Conservation (phyloP, 768 basidiomycete species). For the Boletus subcaerulescens region DNA sequence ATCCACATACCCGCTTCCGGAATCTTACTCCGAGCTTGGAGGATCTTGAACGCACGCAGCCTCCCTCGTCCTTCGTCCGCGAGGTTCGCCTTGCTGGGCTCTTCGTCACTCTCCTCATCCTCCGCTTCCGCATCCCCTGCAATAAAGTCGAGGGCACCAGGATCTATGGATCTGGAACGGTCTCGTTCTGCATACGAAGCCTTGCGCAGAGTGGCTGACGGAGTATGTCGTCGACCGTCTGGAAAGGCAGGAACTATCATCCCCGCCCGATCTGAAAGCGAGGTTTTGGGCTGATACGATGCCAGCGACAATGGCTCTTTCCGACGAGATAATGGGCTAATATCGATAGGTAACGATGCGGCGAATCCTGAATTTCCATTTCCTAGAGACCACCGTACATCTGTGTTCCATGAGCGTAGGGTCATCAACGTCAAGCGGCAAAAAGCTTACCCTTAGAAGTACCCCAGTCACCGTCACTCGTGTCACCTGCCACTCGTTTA, state of each 20-base stretch:
- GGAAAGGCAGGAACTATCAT: constrained; percentile 30
- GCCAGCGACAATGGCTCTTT: constrained; percentile 47
- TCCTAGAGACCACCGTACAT: constrained; percentile 27
- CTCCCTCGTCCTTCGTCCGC: constrained; percentile 44
- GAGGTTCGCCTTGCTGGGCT: constrained; percentile 17
- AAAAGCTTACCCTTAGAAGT: constrained; percentile 23
- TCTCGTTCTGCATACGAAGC: constrained; percentile 70
- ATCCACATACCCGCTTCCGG: constrained; percentile 80
- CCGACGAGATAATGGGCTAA: constrained; percentile 37
- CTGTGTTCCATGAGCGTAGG: constrained; percentile 16
- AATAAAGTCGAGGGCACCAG: constrained; percentile 63
- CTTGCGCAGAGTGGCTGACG: constrained; percentile 53
- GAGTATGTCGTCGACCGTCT: constrained; percentile 17
- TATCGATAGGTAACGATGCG: constrained; percentile 62
- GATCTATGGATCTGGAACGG: constrained; percentile 59
- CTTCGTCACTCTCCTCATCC: constrained; percentile 32
- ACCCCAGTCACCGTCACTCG: constrained; percentile 27
- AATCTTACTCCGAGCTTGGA: constrained; percentile 64
- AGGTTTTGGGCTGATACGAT: constrained; percentile 55
- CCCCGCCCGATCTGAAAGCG: constrained; percentile 39
- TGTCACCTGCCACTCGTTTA: constrained; percentile 11
- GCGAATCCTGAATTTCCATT: constrained; percentile 37
- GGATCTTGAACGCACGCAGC: constrained; percentile 61
- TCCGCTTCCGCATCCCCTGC: constrained; percentile 49
- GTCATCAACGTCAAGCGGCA: not conserved